These are phyloP conservation scores for Metarhizium rileyi DNA, from an alignment of 2,329 filamentous ascomycete species.

Conservation along the genomic window DNA sequence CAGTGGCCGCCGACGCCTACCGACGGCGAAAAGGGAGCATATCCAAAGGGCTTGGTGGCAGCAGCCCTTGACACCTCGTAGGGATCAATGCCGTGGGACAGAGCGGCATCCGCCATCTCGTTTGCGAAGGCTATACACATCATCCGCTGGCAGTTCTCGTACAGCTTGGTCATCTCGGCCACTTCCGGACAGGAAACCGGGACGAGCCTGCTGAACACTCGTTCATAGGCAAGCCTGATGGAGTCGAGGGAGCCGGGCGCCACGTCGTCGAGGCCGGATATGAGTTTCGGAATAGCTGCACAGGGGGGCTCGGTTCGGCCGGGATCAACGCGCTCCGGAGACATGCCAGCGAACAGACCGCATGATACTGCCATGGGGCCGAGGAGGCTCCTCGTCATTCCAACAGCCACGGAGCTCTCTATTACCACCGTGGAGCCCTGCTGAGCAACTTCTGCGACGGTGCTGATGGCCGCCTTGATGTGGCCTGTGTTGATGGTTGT, in stretches of 20 bases:
- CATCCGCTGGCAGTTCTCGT: conserved; percentile 49
- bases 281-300: conserved; percentile 40
- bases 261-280: conserved; percentile 40
- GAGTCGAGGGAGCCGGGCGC: conserved; percentile 32
- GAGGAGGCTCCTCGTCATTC: conserved; percentile 42
- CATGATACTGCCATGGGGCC: conserved; percentile 31
- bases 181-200: conserved; percentile 42
- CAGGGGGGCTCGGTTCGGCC: conserved; percentile 31
- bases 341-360: conserved; percentile 39
- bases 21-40: conserved; percentile 35
- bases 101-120: conserved; percentile 45
- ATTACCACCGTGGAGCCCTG: conserved; percentile 38
- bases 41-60: conserved; percentile 43
- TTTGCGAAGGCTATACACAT: conserved; percentile 44
- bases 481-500: conserved; percentile 38
- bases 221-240: conserved; percentile 34
- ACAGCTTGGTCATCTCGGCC: conserved; percentile 49
- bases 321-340: conserved; percentile 42
- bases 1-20: conserved; percentile 46
- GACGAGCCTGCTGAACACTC: conserved; percentile 36
- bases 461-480: conserved; percentile 31
- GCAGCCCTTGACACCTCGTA: conserved; percentile 41
- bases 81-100: conserved; percentile 33
- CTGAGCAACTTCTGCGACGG: conserved; percentile 30
- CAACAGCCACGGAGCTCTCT: conserved; percentile 44